Percentiles rank a stretch among this genome's conserved stretches.
Evolutionary conservation across 306 rosid species (phyloP).

Genomic region (Prunus padus): DNA sequence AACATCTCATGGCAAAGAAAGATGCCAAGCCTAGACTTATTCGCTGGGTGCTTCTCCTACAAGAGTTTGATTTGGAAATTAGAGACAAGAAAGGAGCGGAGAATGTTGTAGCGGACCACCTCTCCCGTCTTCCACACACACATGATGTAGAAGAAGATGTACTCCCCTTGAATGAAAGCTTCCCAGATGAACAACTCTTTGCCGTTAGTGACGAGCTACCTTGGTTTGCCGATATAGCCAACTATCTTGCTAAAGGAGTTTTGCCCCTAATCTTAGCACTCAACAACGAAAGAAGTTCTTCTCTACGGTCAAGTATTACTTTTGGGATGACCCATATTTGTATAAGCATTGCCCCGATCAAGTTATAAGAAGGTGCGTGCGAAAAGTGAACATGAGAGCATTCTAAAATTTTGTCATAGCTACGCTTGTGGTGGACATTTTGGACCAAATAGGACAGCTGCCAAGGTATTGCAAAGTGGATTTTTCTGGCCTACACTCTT

Average conservation of each 20-base stretch:
- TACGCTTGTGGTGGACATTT: not conserved
- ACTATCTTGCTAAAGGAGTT: not conserved
- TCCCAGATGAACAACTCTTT: not conserved
- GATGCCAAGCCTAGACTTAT: not conserved
- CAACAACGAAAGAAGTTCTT: not conserved
- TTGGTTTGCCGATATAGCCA: not conserved
- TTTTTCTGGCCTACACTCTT: not conserved
- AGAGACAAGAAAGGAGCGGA: not conserved
- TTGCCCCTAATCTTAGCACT: not conserved
- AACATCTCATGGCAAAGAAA: not conserved
- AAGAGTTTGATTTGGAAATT: constrained; percentile 4
- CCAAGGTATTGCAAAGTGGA: not conserved
- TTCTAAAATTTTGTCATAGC: not conserved
- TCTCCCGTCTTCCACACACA: not conserved
- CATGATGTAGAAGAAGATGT: not conserved
- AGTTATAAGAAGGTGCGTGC: not conserved
- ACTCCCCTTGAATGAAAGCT: not conserved
- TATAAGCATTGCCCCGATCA: not conserved
- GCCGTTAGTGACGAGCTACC: not conserved
- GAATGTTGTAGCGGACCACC: too few species aligned
- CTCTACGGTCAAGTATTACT: not conserved
- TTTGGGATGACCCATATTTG: not conserved
- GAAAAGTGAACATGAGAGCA: not conserved
- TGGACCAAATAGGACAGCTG: not conserved
- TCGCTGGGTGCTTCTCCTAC: not conserved